Evolutionary conservation across 2,329 filamentous ascomycete species (phyloP).

Genomic region (Onygena corvina): DNA sequence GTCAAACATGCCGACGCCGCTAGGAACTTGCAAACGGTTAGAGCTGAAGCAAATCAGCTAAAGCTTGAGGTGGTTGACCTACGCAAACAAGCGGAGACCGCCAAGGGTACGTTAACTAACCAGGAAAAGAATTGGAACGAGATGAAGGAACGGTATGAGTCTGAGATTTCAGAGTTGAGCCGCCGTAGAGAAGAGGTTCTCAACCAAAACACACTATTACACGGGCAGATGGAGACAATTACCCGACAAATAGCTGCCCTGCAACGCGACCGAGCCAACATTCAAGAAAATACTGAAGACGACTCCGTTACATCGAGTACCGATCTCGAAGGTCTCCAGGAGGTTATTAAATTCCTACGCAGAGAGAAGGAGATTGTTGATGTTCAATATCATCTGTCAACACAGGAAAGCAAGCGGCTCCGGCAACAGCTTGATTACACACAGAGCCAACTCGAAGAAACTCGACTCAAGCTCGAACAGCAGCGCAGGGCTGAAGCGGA

Average conservation of each 20-base stretch:
- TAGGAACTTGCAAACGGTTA: conserved; percentile 65
- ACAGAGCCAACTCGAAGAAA: conserved; percentile 78
- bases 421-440: conserved; percentile 83
- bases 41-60: conserved; percentile 67
- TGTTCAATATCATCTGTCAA: conserved; percentile 83
- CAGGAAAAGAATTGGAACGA: conserved; percentile 83
- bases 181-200: conserved; percentile 70
- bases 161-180: conserved; percentile 68
- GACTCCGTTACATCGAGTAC: conserved; percentile 40
- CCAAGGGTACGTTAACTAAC: conserved; percentile 63
- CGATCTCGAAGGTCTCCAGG: conserved; percentile 64
- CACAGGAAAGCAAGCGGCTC: conserved; percentile 74
- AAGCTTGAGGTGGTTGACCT: conserved; percentile 65
- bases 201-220: conserved; percentile 79
- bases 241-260: conserved; percentile 65
- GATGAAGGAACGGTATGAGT: conserved; percentile 65
- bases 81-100: conserved; percentile 72
- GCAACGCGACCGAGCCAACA: conserved; percentile 57
- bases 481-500: conserved; percentile 69
- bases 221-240: conserved; percentile 76
- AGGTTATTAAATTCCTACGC: conserved; percentile 81
- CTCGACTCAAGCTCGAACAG: conserved; percentile 77
- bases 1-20: conserved; percentile 94
- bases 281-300: conserved; percentile 40
- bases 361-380: conserved; percentile 97